phyloP scores from a whole-genome alignment of 106 monocot genomes.

The Dioscorea zingiberensis region DNA sequence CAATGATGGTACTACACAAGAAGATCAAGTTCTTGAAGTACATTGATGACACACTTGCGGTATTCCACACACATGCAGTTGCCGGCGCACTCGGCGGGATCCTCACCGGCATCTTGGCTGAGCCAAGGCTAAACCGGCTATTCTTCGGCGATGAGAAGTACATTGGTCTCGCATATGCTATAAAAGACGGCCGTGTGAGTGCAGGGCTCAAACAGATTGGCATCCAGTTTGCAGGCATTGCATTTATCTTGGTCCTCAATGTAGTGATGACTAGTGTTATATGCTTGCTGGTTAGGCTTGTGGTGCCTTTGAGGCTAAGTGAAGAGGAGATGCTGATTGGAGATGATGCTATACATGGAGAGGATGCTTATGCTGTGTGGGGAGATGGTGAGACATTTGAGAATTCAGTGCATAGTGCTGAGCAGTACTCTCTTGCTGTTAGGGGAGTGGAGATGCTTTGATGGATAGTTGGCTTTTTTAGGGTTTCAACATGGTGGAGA shows the following conservation, averaged over 20 bases:
- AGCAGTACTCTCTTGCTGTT: neutral
- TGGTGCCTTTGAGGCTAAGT: constrained; percentile 22
- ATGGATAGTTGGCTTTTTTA: neutral
- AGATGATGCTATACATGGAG: constrained; percentile 36
- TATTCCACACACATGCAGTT: constrained; percentile 36
- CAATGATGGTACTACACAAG: constrained; percentile 20
- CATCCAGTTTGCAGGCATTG: constrained; percentile 28
- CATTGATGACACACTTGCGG: constrained; percentile 34
- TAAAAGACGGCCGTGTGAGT: constrained; percentile 12
- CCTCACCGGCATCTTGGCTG: constrained; percentile 29
- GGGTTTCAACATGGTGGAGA: too few species aligned
- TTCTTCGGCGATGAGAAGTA: constrained; percentile 34
- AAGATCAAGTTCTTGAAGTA: constrained; percentile 8
- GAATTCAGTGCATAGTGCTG: constrained; percentile 7
- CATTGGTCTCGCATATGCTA: constrained; percentile 23
- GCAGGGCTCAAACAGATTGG: constrained; percentile 29
- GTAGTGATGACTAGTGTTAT: constrained; percentile 20
- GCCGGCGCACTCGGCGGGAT: constrained; percentile 30
- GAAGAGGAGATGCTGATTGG: constrained; percentile 23
- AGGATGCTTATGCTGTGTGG: constrained; percentile 44
- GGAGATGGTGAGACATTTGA: constrained; percentile 31
- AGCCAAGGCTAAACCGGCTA: constrained; percentile 20
- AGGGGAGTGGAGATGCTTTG: neutral
- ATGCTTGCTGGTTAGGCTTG: constrained; percentile 16
- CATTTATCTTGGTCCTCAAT: constrained; percentile 19